Evolutionary conservation across 1,284 basidiomycete species (phyloP), one percentile per base, ranked within the genome.

Genomic region (Pseudomicrostroma phylloplanum): DNA sequence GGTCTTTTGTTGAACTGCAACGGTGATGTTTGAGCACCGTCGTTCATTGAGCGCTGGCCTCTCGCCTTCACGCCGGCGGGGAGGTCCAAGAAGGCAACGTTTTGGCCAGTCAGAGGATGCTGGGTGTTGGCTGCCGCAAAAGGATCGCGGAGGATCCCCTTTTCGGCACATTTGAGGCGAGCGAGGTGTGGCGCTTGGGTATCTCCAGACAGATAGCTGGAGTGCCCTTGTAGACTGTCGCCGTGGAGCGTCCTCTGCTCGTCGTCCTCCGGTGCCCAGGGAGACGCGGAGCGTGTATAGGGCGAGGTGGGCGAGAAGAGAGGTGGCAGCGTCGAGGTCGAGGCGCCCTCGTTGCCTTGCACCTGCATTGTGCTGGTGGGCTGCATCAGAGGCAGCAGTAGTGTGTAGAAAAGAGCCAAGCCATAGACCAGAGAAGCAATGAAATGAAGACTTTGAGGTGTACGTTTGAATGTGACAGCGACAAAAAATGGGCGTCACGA

Each of bases 181-280:
- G 43, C 15, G 43, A 48, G 15, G 43, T 17, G 12, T n/a, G 43
- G 43, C 17, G 43, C 6, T 48, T 3, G 4, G 12, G 43, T 6
- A 36, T 36, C 30, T 4, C 30, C 30, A 36, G 30, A 9, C 30
- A 36, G 30, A 36, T 36, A 36, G 30, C 30, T 36, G 43, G 21
- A 6, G 6, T 48, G 43, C 43, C 21, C 43, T 17, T 4, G 15
- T 6, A 17, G 43, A 48, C 21, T 48, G 12, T 48, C 21, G 43
- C 43, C 43, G 43, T 48, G 3, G 43, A 48, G 43, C 15, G 43
- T 48, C 21, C 43, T 48, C 43, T n/a, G 43, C 43, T 48, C 43
- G 12, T 48, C 43, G 43, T 48, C 43, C 21, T 48, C 17, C 6
- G 43, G 43, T 48, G 30, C 30, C 30, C 30, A 36, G 30, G 30